Conservation (phyloP, 2,329 filamentous ascomycete species). For the Pseudogymnoascus verrucosus region DNA sequence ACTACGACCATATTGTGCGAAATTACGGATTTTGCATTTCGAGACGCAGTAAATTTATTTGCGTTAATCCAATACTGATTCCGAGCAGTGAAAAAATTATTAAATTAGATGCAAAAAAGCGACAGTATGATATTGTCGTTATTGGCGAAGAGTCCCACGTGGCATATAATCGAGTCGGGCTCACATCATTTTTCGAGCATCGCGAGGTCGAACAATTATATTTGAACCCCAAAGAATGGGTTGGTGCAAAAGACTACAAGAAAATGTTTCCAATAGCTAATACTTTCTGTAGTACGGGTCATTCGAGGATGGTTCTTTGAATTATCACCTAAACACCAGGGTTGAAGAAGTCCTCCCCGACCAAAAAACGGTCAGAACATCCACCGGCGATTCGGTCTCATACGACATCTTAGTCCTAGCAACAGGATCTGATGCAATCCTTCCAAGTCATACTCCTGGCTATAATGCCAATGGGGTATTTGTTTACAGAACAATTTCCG, state of each 20-base stretch:
- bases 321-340: constrained; percentile 66
- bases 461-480: constrained; percentile 78
- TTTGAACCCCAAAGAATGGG: constrained; percentile 77
- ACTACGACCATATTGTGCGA: not conserved
- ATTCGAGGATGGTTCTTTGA: constrained; percentile 54
- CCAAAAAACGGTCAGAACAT: constrained; percentile 61
- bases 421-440: constrained; percentile 76
- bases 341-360: constrained; percentile 60
- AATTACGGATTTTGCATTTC: not conserved
- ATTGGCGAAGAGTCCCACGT: constrained; percentile 83
- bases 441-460: constrained; percentile 61
- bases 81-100: constrained; percentile 70
- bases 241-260: constrained; percentile 30
- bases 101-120: constrained; percentile 68
- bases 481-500: constrained; percentile 79
- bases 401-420: constrained; percentile 81
- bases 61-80: not conserved
- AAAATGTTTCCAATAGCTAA: constrained; percentile 8
- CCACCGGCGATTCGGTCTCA: constrained; percentile 57
- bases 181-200: constrained; percentile 85
- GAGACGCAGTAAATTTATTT: not conserved
- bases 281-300: constrained; percentile 31
- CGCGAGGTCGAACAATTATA: constrained; percentile 81
- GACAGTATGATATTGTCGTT: constrained; percentile 74
- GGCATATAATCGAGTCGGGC: constrained; percentile 83